Evolutionary conservation across 2,329 filamentous ascomycete genomes (phyloP), one percentile per base, ranked within the genome.

Genomic region (Calonectria pteridis): DNA sequence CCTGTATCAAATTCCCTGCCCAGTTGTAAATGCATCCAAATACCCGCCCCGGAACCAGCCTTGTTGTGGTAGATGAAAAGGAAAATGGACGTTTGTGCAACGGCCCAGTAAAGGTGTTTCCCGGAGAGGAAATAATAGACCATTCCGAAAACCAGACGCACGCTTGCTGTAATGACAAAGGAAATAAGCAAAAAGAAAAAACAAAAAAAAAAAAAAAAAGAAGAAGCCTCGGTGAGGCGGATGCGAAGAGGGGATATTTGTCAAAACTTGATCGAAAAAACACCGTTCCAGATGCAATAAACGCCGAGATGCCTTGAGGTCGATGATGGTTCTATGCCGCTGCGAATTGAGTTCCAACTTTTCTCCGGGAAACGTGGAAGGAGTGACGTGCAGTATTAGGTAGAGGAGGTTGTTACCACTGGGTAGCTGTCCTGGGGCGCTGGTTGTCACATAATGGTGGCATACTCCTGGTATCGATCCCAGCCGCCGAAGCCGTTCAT

Each of bases 391-490:
- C 80, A 80, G 78, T 81, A 83, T 85, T 83, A 85, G 79, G 85
- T 85, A 79, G 86, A 85, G 80, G 86, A 85, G 80, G 86, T 87
- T 77, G 87, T 88, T 79, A 86, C 86, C 82, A 85, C 85, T 79
- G 87, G 86, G 82, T 86, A 86, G 81, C 84, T 84, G 81, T 87
- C 84, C 81, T 84, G 84, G 76, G 86, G 82, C 83, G 85, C 82
- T 91, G 89, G 86, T 91, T 91, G 89, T 94, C 94, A 98, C 89
- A 98, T 98, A 78, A 93, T 95, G 76, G 94, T 93, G 79, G 94
- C 90, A 84, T 96, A 97, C 84, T 96, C 94, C 82, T 94, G 94
- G 84, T 94, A 95, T 79, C 94, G 90, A 84, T 94, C 95, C 94
- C 95, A 98, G 79, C 94, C 94, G 79, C 94, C 94, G 84, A 97